Evolutionary conservation across 768 basidiomycete genomes (phyloP), one percentile per base, ranked within the genome.

Genomic region (Rossbeevera mucosa): DNA sequence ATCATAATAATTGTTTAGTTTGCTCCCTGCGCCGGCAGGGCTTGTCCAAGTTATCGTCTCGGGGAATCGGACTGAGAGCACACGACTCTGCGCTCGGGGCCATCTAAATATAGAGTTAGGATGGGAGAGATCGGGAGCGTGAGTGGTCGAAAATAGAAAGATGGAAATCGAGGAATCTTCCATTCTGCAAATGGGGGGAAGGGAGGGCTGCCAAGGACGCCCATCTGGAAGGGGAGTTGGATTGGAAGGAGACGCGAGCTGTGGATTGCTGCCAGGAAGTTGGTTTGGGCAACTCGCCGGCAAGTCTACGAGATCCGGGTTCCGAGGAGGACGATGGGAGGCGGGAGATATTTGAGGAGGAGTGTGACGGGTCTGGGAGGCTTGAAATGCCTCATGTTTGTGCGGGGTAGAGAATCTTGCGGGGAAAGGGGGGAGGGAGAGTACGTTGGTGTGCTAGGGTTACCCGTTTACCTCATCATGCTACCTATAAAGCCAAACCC

Each of bases 401-500:
- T 65, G 63, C 42, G 64, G 64, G 64, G 64, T 60, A 59, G 33
- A 13, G 2, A 36, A 46, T 43, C 52, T 25, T 62, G 64, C 52
- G 64, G 64, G 64, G 64, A 51, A 61, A 59, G 52, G 47, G 60
- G 53, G 64, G 56, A 33, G 21, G n/a, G 26, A 24, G 24, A 26
- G 21, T 16, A 22, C 30, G 46, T 30, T 29, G 29, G 45, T 47
- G 11, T 38, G 5, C 18, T 40, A 40, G 22, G 43, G 42, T 44
- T 28, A 22, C n/a, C 16, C 13, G 18, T 45, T 26, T 25, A 44
- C 24, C 25, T 26, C 43, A n/a, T n/a, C n/a, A n/a, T n/a, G n/a
- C n/a, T n/a, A n/a, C n/a, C n/a, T n/a, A 65, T 58, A 58, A 63
- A 51, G 33, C 29, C 13, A 25, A 16, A 22, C 44, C 28, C 42